These are phyloP conservation scores for Suillus alpinus DNA, from an alignment of 768 basidiomycete genomes.

Conservation along the genomic window DNA sequence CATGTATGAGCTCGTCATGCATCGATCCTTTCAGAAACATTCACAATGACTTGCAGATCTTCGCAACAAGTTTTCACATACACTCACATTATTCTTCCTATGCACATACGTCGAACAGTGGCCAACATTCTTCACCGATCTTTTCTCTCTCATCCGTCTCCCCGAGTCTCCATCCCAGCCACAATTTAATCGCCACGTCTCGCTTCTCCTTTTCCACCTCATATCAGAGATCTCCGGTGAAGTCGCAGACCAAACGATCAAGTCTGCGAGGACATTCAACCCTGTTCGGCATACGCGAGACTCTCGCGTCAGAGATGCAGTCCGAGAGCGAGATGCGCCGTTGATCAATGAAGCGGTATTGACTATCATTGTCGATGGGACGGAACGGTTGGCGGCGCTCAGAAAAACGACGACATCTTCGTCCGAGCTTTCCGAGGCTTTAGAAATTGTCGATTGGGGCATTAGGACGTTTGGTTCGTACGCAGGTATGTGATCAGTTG, in stretches of 20 bases:
- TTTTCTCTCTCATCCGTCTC: constrained; percentile 70
- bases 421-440: constrained; percentile 52
- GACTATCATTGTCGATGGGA: constrained; percentile 73
- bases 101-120: constrained; percentile 84
- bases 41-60: constrained; percentile 52
- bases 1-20: constrained; percentile 60
- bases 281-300: constrained; percentile 76
- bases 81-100: constrained; percentile 84
- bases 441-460: constrained; percentile 91
- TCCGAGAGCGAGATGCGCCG: constrained; percentile 86
- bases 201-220: constrained; percentile 86
- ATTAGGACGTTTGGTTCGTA: constrained; percentile 90
- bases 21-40: constrained; percentile 8
- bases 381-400: constrained; percentile 52
- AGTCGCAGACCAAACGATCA: constrained; percentile 93
- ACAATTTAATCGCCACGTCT: constrained; percentile 79
- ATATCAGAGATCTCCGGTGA: constrained; percentile 95
- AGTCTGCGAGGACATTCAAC: constrained; percentile 76
- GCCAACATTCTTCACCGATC: constrained; percentile 80
- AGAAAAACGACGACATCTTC: constrained; percentile 48
- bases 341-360: constrained; percentile 85
- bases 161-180: constrained; percentile 53
- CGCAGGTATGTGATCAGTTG: constrained; percentile 64
- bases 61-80: constrained; percentile 94
- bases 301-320: constrained; percentile 80